Evolutionary conservation across 192 early-diverging fungal species (phyloP).

Genomic region (Allomyces arbusculus): DNA sequence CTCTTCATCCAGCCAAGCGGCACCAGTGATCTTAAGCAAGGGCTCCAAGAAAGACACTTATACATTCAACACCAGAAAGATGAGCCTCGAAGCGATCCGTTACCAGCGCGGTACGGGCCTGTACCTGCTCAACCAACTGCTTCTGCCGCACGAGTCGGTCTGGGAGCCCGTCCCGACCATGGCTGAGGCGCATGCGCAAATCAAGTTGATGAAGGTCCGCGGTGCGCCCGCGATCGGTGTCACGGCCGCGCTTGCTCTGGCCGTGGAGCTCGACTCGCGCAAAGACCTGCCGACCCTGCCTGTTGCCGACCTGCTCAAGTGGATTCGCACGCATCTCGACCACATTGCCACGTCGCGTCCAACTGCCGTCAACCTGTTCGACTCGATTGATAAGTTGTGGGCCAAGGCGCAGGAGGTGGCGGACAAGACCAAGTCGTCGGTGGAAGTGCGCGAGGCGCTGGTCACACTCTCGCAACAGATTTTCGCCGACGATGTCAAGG

Average conservation of each 20-base stretch:
- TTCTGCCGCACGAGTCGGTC: slow-evolving; percentile 62
- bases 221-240: slow-evolving; percentile 95
- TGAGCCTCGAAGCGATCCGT: slow-evolving; percentile 29
- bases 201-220: slow-evolving; percentile 79
- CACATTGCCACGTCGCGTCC: slow-evolving; percentile 79
- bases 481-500: slow-evolving; percentile 62
- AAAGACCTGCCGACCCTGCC: slow-evolving; percentile 7
- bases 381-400: slow-evolving; percentile 42
- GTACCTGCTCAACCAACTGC: slow-evolving; percentile 74
- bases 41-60: no score
- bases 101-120: slow-evolving; percentile 30
- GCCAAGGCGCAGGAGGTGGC: slow-evolving; percentile 12
- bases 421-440: background rate
- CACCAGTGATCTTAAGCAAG: no score
- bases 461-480: slow-evolving; percentile 56
- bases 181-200: slow-evolving; percentile 61
- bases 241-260: slow-evolving; percentile 75
- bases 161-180: slow-evolving; percentile 45
- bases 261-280: slow-evolving; percentile 41
- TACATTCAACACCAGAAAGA: background rate
- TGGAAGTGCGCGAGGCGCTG: slow-evolving; percentile 35
- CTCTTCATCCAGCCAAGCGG: no score
- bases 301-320: slow-evolving; percentile 18
- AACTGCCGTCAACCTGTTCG: slow-evolving; percentile 91
- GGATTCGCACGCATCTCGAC: slow-evolving; percentile 38